These are phyloP conservation scores for Cutaneotrichosporon mucoides DNA, from an alignment of 1,284 basidiomycete species.

Conservation along the genomic window DNA sequence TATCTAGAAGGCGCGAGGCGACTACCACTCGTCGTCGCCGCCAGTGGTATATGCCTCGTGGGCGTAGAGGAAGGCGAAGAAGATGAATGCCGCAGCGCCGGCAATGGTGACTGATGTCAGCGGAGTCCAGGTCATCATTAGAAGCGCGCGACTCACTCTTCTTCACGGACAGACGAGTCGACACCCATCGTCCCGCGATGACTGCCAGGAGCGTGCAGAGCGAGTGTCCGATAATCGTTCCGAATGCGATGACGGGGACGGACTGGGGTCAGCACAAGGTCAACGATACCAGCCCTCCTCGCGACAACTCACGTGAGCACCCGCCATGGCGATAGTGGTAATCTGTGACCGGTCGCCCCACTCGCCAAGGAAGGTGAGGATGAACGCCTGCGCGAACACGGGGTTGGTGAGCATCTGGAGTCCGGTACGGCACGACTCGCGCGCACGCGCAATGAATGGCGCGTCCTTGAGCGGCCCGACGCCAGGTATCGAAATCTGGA, in stretches of 20 bases:
- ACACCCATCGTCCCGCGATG: constrained; percentile 81
- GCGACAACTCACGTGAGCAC: constrained; percentile 77
- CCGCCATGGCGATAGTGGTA: constrained; percentile 91
- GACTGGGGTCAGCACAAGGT: constrained; percentile 52
- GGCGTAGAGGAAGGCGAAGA: constrained; percentile 74
- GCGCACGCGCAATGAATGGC: background rate
- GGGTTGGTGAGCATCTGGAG: constrained; percentile 80
- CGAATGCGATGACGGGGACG: constrained; percentile 75
- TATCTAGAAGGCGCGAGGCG: background rate
- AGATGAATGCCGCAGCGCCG: constrained; percentile 73
- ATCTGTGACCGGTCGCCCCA: constrained; percentile 99
- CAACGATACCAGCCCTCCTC: background rate
- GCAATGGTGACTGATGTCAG: constrained; percentile 68
- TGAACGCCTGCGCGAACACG: constrained; percentile 91
- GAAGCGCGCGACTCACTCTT: constrained; percentile 66
- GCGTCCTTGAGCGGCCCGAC: constrained; percentile 11
- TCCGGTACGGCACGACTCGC: constrained; percentile 9
- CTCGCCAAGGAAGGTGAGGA: constrained; percentile 93
- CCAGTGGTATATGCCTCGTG: constrained; percentile 58
- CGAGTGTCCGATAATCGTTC: constrained; percentile 84
- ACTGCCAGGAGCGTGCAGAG: constrained; percentile 87
- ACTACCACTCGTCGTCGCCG: constrained; percentile 7
- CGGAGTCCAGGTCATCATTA: background rate
- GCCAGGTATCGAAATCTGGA: constrained; percentile 3
- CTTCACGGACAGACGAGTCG: constrained; percentile 90